Evolutionary conservation across 345 rosid genomes (phyloP), one percentile per base, ranked within the genome.

Genomic region (Rhodomyrtus tomentosa): DNA sequence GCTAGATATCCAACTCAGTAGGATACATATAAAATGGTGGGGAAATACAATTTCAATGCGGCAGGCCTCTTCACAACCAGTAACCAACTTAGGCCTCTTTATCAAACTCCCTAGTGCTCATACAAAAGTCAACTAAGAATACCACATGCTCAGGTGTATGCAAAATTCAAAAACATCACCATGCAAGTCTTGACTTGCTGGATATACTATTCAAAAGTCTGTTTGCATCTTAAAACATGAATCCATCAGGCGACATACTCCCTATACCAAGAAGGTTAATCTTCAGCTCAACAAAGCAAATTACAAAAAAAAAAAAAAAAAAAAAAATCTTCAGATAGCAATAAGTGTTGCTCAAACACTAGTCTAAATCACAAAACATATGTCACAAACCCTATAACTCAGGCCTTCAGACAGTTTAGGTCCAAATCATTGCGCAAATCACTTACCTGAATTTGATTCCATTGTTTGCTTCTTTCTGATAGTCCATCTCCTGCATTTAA

Each of bases 401-500:
- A 32, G 42, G 76, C 76, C 42, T 62, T 62, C 24, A 32, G 42
- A 62, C 1, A 16, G n/a, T 29, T 62, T 32, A 62, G 36, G 42
- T 62, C 42, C 76, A 62, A 32, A 62, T 62, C 42, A 32, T 32
- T 62, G 42, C 3, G 42, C 42, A 62, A 32, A 62, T 24, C 83
- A 86, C 89, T 89, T 92, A 96, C 98, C 97, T 93, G 89, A 96
- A 95, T 91, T 89, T 95, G 85, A 90, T 86, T 88, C 99, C 99
- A 88, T 96, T 96, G 50, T 88, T 89, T 12, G 98, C 98, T 92
- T 96, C 99, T 84, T 91, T 95, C 86, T 86, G 86, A 89, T 96
- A 96, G 90, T 96, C 96, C 96, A 96, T 92, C 99, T 96, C 99
- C 99, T 96, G 98, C 98, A 96, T 95, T 94, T 95, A 96, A 96